These are phyloP conservation scores for Bipolaris sorokiniana DNA, from an alignment of 2,329 filamentous ascomycete species.

Conservation along the genomic window DNA sequence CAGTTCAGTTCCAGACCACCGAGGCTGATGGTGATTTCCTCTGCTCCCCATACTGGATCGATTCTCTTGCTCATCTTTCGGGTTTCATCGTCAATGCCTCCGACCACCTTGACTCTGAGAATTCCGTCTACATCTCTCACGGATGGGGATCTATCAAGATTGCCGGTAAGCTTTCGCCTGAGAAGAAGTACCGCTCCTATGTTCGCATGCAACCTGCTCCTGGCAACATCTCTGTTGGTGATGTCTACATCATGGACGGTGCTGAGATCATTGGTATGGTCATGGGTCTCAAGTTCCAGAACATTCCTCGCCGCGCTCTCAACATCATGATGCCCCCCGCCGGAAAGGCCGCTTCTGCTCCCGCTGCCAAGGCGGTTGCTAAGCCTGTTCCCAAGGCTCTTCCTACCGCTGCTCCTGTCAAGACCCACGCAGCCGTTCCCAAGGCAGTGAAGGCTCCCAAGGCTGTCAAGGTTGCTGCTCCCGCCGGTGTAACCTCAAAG, in stretches of 20 bases:
- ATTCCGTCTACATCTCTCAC: slow-evolving; percentile 67
- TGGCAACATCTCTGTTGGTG: slow-evolving; percentile 63
- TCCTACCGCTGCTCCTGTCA: slow-evolving; percentile 45
- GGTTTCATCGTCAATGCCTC: slow-evolving; percentile 67
- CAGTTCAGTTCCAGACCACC: slow-evolving; percentile 61
- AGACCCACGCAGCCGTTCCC: slow-evolving; percentile 37
- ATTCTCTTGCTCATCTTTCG: slow-evolving; percentile 63
- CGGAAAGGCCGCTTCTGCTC: slow-evolving; percentile 50
- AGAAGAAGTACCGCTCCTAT: slow-evolving; percentile 64
- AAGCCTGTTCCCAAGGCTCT: slow-evolving; percentile 45
- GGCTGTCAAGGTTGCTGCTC: slow-evolving; percentile 52
- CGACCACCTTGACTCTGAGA: slow-evolving; percentile 63
- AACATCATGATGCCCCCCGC: slow-evolving; percentile 70
- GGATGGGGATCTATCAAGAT: slow-evolving; percentile 67
- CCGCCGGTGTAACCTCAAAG: slow-evolving; percentile 56
- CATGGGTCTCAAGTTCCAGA: slow-evolving; percentile 69
- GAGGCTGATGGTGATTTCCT: slow-evolving; percentile 62
- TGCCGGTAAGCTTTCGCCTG: slow-evolving; percentile 58
- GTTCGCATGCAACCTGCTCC: slow-evolving; percentile 66
- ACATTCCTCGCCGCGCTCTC: slow-evolving; percentile 69
- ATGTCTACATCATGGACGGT: slow-evolving; percentile 67
- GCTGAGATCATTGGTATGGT: slow-evolving; percentile 64
- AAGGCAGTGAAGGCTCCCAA: slow-evolving; percentile 57
- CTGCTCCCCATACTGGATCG: slow-evolving; percentile 66
- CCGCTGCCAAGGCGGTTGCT: slow-evolving; percentile 40